phyloP scores from a whole-genome alignment of 352 stramenopile species.

The Globisporangium echinulatum region DNA sequence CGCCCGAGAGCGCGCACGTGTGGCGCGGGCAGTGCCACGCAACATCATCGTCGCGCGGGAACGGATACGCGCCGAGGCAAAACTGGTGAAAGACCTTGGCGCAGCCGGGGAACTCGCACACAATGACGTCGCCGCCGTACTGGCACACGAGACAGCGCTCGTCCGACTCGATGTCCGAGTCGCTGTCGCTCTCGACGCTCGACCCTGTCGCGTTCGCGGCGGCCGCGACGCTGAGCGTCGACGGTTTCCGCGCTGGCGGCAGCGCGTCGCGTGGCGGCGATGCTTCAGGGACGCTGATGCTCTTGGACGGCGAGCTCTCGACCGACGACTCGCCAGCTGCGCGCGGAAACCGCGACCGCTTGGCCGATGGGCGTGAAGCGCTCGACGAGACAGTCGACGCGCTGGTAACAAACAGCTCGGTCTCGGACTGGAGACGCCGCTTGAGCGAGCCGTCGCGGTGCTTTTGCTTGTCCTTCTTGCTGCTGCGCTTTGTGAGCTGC shows the following conservation, averaged over 20 bases:
- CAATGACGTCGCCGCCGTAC: conserved; percentile 74
- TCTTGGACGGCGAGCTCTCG: conserved; percentile 30
- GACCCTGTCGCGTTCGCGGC: conserved; percentile 16
- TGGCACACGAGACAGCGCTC: conserved; percentile 76
- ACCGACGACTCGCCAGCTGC: conserved; percentile 29
- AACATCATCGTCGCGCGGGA: conserved; percentile 75
- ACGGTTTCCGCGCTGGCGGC: conserved; percentile 18
- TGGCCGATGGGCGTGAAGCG: conserved; percentile 30
- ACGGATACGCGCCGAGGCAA: conserved; percentile 72
- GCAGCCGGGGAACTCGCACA: conserved; percentile 76
- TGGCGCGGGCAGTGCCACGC: conserved; percentile 79
- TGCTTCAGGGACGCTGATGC: conserved; percentile 20
- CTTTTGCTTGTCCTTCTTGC: conserved; percentile 60
- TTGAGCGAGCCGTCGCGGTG: conserved; percentile 46
- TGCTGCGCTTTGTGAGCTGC: conserved; percentile 12
- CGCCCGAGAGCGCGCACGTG: conserved; percentile 57
- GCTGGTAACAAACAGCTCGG: not conserved
- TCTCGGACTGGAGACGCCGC: conserved; percentile 36
- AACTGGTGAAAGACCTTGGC: conserved; percentile 87
- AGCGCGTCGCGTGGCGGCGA: conserved; percentile 27
- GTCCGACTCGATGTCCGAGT: conserved; percentile 52
- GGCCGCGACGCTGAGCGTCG: conserved; percentile 30
- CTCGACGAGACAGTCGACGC: conserved; percentile 4
- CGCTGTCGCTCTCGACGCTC: conserved; percentile 24
- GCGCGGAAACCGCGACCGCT: conserved; percentile 35